Percentiles rank a stretch among this genome's conserved stretches.
Evolutionary conservation across 768 basidiomycete species (phyloP).

Genomic region (Pleurotus ostreatus): DNA sequence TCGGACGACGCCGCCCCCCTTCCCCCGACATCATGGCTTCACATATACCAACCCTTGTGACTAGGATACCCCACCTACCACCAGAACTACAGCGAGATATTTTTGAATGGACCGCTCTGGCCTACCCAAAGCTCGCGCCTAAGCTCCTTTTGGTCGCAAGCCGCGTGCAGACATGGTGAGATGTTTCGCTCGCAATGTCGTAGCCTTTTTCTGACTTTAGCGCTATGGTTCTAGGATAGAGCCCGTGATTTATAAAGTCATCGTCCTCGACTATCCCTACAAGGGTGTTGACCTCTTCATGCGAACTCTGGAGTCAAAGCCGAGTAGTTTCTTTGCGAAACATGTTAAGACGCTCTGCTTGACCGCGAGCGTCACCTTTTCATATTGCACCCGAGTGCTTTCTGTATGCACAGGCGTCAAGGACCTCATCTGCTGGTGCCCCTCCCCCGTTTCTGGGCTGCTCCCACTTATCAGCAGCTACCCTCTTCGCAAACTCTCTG

Average conservation of each 20-base stretch:
- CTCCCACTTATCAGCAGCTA: slow-evolving; percentile 24
- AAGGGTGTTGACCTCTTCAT: slow-evolving; percentile 30
- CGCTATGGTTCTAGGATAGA: slow-evolving; percentile 25
- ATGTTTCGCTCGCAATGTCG: slow-evolving; percentile 2
- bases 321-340: slow-evolving; percentile 28
- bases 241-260: slow-evolving; percentile 34
- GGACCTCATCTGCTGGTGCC: slow-evolving; percentile 34
- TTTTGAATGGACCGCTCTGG: slow-evolving; percentile 27
- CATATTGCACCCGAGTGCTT: slow-evolving; percentile 27
- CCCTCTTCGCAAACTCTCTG: slow-evolving; percentile 28
- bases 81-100: slow-evolving; percentile 36
- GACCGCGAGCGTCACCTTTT: slow-evolving; percentile 24
- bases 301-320: slow-evolving; percentile 27
- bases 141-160: slow-evolving; percentile 32
- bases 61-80: slow-evolving; percentile 22
- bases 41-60: background rate
- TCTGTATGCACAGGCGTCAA: slow-evolving; percentile 31
- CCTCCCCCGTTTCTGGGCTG: slow-evolving; percentile 12
- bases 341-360: slow-evolving; percentile 37
- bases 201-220: background rate
- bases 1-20: background rate
- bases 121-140: slow-evolving; percentile 21
- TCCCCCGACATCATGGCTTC: background rate
- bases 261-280: slow-evolving; percentile 23
- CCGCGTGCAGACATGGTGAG: slow-evolving; percentile 30